A percentile compares a stretch with the other conserved stretches of the same genome.
These are phyloP conservation scores for Biscutella auriculata DNA, from an alignment of 441 rosid genomes.

Conservation along the genomic window DNA sequence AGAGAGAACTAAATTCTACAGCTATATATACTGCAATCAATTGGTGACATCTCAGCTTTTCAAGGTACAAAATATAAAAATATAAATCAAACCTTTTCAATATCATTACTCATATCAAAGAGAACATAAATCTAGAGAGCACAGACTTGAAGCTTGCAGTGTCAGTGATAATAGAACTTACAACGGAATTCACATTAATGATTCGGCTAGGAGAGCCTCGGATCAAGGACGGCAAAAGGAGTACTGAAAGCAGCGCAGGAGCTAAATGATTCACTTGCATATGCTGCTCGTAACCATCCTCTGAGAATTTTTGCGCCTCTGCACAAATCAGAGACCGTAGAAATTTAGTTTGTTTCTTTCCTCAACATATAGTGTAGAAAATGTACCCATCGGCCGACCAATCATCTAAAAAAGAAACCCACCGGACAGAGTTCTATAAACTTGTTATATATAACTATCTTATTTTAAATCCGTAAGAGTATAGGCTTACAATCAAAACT, in stretches of 20 bases:
- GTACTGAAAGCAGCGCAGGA: constrained; percentile 74
- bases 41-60: neutral
- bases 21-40: constrained; percentile 23
- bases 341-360: constrained; percentile 8
- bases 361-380: neutral
- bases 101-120: neutral
- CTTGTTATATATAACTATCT: neutral
- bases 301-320: constrained; percentile 87
- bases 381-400: neutral
- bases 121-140: neutral
- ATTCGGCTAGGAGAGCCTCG: constrained; percentile 92
- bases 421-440: neutral
- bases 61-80: neutral
- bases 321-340: constrained; percentile 12
- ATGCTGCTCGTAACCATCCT: constrained; percentile 84
- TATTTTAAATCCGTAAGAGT: neutral
- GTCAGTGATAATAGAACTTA: constrained; percentile 34
- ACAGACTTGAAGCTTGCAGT: neutral
- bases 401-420: neutral
- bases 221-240: constrained; percentile 87
- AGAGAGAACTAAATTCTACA: constrained; percentile 42
- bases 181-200: constrained; percentile 89
- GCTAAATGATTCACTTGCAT: constrained; percentile 98
- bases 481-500: neutral
- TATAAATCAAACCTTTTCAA: neutral